Conservation (phyloP, 1,284 basidiomycete species). For the Ceratobasidium sp. region DNA sequence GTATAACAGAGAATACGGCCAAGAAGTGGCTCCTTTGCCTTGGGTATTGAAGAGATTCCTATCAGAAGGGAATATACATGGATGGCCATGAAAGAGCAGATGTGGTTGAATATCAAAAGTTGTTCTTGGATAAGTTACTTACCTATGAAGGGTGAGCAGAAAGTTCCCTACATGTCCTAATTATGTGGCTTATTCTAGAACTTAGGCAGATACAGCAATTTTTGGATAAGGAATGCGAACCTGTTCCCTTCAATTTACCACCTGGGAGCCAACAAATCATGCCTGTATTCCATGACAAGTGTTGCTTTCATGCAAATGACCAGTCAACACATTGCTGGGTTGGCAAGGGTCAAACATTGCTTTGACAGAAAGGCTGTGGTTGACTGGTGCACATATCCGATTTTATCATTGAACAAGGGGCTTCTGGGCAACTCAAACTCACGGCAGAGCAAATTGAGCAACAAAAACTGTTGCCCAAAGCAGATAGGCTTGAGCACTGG, state of each 20-base stretch:
- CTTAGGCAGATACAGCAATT: not conserved
- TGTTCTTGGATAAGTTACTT: not conserved
- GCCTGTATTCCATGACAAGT: conserved; percentile 50
- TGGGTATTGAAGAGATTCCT: not conserved
- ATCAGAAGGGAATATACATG: conserved; percentile 22
- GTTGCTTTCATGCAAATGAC: conserved; percentile 48
- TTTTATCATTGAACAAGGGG: not conserved
- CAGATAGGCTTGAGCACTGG: not conserved
- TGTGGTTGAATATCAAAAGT: conserved; percentile 18
- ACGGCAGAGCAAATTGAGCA: not conserved
- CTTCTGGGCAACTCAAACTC: not conserved
- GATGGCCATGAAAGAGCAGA: conserved; percentile 31
- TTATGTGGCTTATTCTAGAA: not conserved
- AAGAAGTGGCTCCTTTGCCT: conserved; percentile 1
- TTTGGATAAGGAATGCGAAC: not conserved
- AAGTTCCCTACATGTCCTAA: not conserved
- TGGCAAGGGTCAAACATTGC: not conserved
- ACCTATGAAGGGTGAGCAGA: not conserved
- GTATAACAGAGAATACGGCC: conserved; percentile 4
- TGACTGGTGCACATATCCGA: not conserved
- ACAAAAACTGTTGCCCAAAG: not conserved
- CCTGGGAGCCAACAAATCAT: conserved; percentile 48
- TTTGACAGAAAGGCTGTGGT: conserved; percentile 3
- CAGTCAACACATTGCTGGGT: conserved; percentile 37
- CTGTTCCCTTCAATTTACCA: conserved; percentile 42